Base-by-base conservation (phyloP, 1,139 yeast genomes). In the Starmera stellimalicola region DNA sequence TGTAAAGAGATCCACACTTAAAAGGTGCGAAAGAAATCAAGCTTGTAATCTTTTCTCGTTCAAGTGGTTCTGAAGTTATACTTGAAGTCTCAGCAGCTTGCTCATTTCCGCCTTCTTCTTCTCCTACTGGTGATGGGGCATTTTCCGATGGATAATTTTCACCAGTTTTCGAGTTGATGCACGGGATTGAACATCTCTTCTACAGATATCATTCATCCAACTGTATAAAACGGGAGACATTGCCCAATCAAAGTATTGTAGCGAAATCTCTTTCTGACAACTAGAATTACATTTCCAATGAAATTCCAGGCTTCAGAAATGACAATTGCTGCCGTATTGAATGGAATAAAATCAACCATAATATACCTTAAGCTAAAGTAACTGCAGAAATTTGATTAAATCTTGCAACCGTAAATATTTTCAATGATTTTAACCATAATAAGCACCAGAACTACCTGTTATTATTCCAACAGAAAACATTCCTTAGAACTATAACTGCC, bases 391-490 rank as follows among this genome's bases (percentile, higher is more conserved):
- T 36, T 19, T 44, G 46, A 41, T 51, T 50, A 26, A 51, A 43
- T 34, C 51, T 50, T 19, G 38, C 28, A 19, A 44, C 41, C 12
- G 50, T 31, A 34, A 37, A 50, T 24, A 38, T 41, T 7, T 43
- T 44, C 24, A 46, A 38, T 3, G 50, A 44, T 32, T 48, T 43
- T 20, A 51, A 39, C 48, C 48, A 50, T 22, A 40, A 37, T 47
- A 48, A 30, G 38, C 50, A 30, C 84, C 78, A 3, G 36, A 33
- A 7, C 33, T 29, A 29, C 39, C 38, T 70, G 38, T 58, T 62
- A 52, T 72, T 72, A 51, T 73, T 73, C 83, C 83, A 77, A 48
- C 78, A 74, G 52, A 77, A 68, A 26, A 72, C 58, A 44, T 72
- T 66, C 38, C 36, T 33, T 9, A 38, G 10, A 2, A 36, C 20